Conservation (phyloP, 441 rosid species). For the Erodium moschatum region DNA sequence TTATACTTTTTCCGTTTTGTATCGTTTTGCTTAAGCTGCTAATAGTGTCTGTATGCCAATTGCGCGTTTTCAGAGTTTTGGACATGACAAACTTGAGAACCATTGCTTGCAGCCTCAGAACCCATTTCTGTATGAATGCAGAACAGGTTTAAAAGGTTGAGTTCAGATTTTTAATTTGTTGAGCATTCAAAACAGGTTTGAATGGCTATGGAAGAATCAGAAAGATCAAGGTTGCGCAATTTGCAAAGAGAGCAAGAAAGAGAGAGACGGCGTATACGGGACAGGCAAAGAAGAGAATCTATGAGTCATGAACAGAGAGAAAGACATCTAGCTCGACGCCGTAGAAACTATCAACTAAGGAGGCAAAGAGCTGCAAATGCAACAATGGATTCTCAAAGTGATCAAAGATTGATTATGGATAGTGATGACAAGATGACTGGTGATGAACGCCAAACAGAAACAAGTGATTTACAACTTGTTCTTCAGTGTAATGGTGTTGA, state of each 20-base stretch:
- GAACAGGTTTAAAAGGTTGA: background rate
- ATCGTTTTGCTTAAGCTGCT: too few relatives aligned
- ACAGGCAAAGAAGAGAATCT: conserved; percentile 74
- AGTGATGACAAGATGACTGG: conserved; percentile 20
- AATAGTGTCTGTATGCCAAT: too few relatives aligned
- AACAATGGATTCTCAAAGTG: conserved; percentile 32
- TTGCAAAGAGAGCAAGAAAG: conserved; percentile 67
- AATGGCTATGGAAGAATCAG: conserved; percentile 9
- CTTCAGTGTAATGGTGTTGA: conserved; percentile 22
- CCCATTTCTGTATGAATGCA: background rate
- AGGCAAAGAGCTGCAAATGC: conserved; percentile 53
- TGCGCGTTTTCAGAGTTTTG: too few relatives aligned
- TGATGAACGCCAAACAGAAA: conserved; percentile 20
- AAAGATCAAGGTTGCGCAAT: conserved; percentile 13
- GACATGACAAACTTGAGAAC: background rate
- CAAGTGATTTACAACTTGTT: conserved; percentile 27
- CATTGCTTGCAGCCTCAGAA: background rate
- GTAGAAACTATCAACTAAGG: conserved; percentile 70
- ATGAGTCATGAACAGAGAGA: conserved; percentile 86
- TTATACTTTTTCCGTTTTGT: too few relatives aligned
- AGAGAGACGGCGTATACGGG: conserved; percentile 70
- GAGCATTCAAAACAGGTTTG: background rate
- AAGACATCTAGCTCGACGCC: conserved; percentile 80
- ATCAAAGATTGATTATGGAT: conserved; percentile 17
- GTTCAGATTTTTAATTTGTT: background rate